A percentile compares a stretch with the other conserved stretches of the same genome.
Evolutionary conservation across 2,329 filamentous ascomycete species (phyloP).

Genomic region (Fusarium irregulare): DNA sequence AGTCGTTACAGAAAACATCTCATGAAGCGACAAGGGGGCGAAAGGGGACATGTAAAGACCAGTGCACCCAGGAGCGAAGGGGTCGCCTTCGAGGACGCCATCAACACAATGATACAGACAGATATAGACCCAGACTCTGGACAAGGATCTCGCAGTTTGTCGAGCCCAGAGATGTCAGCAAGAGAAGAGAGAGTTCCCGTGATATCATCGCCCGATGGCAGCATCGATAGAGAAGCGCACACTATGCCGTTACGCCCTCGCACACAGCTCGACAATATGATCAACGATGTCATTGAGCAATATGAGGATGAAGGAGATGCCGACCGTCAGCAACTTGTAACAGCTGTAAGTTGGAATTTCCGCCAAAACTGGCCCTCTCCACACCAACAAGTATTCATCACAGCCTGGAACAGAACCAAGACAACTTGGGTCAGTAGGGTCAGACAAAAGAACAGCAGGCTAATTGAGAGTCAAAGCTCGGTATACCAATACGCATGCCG

Average conservation of each 20-base stretch:
- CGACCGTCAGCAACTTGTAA: background rate
- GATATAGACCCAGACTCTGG: background rate
- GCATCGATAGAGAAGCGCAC: background rate
- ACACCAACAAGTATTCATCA: background rate
- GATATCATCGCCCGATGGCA: background rate
- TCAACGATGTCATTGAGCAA: background rate
- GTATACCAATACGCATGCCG: background rate
- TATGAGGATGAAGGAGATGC: background rate
- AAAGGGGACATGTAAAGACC: background rate
- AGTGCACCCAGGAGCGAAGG: background rate
- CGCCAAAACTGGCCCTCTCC: background rate
- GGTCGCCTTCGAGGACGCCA: background rate
- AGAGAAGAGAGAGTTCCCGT: background rate
- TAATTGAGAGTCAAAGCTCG: conserved; percentile 10
- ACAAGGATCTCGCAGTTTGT: background rate
- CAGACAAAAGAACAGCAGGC: background rate
- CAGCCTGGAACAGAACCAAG: background rate
- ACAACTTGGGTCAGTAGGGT: background rate
- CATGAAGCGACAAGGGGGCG: background rate
- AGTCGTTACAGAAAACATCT: conserved; percentile 38
- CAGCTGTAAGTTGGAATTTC: conserved; percentile 19
- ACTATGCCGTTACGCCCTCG: background rate
- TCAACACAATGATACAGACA: background rate
- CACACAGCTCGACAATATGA: background rate
- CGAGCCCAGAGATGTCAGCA: background rate